Conservation (phyloP, 345 rosid genomes). For the Triadica sebifera region DNA sequence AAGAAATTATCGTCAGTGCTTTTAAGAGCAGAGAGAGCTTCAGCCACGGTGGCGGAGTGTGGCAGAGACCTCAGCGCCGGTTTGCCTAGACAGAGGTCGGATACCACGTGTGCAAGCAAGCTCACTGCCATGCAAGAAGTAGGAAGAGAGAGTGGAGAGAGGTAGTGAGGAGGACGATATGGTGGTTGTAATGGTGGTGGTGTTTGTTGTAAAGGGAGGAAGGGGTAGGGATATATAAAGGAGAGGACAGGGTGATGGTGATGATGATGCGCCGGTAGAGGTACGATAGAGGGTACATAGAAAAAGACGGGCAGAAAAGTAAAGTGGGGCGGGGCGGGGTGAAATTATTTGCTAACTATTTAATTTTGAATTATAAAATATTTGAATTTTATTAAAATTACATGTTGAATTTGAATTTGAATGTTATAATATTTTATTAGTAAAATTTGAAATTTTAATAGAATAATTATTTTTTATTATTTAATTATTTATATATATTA, state of each 20-base stretch:
- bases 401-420: too few species aligned
- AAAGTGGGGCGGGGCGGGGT: too few species aligned
- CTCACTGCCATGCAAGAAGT: constrained; percentile 70
- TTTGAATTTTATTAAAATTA: too few species aligned
- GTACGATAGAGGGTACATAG: not conserved
- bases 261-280: not conserved
- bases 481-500: too few species aligned
- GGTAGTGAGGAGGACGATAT: not conserved
- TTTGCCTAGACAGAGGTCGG: constrained; percentile 95
- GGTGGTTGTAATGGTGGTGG: not conserved
- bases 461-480: too few species aligned
- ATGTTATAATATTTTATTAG: too few species aligned
- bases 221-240: not conserved
- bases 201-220: not conserved
- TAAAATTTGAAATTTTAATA: too few species aligned
- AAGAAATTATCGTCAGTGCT: constrained; percentile 56
- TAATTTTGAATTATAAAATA: too few species aligned
- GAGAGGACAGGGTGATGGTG: not conserved
- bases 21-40: constrained; percentile 55
- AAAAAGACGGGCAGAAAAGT: too few species aligned
- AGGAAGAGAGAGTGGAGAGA: not conserved
- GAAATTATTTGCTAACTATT: too few species aligned
- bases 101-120: constrained; percentile 52
- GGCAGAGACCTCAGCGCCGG: constrained; percentile 73
- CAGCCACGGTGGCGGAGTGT: constrained; percentile 50